A percentile compares a stretch with the other conserved stretches of the same genome.
Evolutionary conservation across 2,329 filamentous ascomycete genomes (phyloP).

Genomic region (Simplicillium aogashimaense): DNA sequence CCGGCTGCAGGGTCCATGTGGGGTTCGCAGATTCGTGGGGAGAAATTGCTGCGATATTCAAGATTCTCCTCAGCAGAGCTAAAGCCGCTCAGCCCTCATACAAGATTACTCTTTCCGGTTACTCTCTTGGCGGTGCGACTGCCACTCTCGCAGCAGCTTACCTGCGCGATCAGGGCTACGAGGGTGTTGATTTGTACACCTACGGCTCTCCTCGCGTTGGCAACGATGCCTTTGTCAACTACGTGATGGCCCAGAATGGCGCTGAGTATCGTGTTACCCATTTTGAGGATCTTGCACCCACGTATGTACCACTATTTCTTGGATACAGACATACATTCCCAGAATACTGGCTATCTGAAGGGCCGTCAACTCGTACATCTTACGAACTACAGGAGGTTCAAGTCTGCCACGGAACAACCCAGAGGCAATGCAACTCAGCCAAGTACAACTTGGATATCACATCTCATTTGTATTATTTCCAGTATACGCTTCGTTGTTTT

Average conservation of each 20-base stretch:
- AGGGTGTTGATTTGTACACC: conserved; percentile 46
- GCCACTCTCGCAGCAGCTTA: conserved; percentile 49
- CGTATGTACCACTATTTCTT: conserved; percentile 50
- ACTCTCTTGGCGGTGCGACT: conserved; percentile 59
- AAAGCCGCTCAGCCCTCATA: conserved; percentile 37
- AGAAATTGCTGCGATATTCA: conserved; percentile 35
- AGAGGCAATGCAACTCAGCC: conserved; percentile 38
- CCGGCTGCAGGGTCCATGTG: conserved; percentile 39
- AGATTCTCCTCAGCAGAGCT: conserved; percentile 33
- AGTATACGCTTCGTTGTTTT: conserved; percentile 28
- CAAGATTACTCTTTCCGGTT: conserved; percentile 50
- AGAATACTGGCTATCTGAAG: conserved; percentile 53
- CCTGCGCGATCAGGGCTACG: conserved; percentile 35
- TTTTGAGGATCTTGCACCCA: conserved; percentile 55
- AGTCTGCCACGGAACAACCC: conserved; percentile 38
- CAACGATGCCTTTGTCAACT: conserved; percentile 42
- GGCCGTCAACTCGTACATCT: conserved; percentile 18
- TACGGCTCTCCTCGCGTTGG: conserved; percentile 60
- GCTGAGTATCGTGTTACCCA: conserved; percentile 57
- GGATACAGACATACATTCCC: conserved; percentile 58
- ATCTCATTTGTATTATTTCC: conserved; percentile 41
- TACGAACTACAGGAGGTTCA: conserved; percentile 30
- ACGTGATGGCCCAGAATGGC: conserved; percentile 41
- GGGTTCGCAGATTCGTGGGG: conserved; percentile 53
- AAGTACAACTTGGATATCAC: conserved; percentile 30